Evolutionary conservation across 441 rosid species (phyloP).

Genomic region (Brassica hybrid): DNA sequence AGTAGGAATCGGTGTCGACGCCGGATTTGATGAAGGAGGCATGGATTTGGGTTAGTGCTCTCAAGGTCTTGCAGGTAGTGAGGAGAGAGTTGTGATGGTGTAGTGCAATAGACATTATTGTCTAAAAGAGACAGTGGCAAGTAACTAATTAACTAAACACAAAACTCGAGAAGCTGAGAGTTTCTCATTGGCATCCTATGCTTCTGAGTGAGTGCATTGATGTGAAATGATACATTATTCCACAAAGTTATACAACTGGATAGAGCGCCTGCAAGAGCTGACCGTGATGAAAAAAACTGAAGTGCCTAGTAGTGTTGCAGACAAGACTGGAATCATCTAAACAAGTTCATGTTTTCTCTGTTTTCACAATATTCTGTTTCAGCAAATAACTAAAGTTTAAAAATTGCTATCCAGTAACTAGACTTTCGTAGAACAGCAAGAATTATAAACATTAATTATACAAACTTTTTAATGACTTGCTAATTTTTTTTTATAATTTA

Average conservation of each 20-base stretch:
- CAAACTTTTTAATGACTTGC: no score
- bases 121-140: background rate
- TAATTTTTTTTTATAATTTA: no score
- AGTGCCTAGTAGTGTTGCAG: slow-evolving; percentile 9
- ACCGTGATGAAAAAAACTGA: slow-evolving; percentile 25
- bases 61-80: slow-evolving; percentile 54
- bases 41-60: slow-evolving; percentile 61
- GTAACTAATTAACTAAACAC: no score
- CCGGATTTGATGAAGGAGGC: slow-evolving; percentile 56
- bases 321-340: background rate
- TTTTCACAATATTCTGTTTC: no score
- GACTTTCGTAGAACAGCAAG: no score
- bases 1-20: slow-evolving; percentile 47
- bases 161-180: background rate
- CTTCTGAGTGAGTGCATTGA: background rate
- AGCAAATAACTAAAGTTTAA: no score
- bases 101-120: background rate
- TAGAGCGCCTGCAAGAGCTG: slow-evolving; percentile 29
- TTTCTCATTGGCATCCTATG: background rate
- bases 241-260: slow-evolving; percentile 22
- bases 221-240: no score
- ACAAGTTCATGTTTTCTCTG: background rate
- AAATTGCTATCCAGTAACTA: no score
- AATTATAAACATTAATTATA: no score
- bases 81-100: slow-evolving; percentile 48